Evolutionary conservation across 2,329 filamentous ascomycete species (phyloP).

Genomic region (Colletotrichum filicis): DNA sequence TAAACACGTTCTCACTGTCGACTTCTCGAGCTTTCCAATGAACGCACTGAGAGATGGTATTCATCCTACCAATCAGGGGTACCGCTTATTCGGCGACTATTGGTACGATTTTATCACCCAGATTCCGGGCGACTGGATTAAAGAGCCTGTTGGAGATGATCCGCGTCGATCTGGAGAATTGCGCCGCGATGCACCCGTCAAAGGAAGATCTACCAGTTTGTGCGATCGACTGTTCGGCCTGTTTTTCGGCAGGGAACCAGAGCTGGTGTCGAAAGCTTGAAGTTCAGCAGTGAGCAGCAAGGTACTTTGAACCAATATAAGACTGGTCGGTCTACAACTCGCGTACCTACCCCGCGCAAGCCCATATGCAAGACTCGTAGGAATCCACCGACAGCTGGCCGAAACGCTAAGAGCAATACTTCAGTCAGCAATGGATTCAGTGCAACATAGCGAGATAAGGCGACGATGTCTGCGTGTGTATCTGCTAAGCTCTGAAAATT

Average conservation of each 20-base stretch:
- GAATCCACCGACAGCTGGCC: not conserved
- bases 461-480: no score
- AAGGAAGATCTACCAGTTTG: not conserved
- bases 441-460: not conserved
- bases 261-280: not conserved
- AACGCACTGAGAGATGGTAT: conserved; percentile 39
- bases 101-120: conserved; percentile 50
- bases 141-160: conserved; percentile 39
- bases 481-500: no score
- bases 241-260: not conserved
- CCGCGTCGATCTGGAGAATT: not conserved
- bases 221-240: not conserved
- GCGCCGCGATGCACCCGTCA: no score
- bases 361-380: not conserved
- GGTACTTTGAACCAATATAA: not conserved
- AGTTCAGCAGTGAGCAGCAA: no score
- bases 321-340: no score
- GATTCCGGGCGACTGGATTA: conserved; percentile 47
- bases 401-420: not conserved
- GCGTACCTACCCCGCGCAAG: not conserved
- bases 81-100: conserved; percentile 47
- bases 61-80: conserved; percentile 48
- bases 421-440: not conserved
- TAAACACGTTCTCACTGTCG: conserved; percentile 44
- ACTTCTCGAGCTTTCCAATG: conserved; percentile 44